Base-by-base conservation (phyloP, 805 yeast species). In the Metschnikowia lochheadii region DNA sequence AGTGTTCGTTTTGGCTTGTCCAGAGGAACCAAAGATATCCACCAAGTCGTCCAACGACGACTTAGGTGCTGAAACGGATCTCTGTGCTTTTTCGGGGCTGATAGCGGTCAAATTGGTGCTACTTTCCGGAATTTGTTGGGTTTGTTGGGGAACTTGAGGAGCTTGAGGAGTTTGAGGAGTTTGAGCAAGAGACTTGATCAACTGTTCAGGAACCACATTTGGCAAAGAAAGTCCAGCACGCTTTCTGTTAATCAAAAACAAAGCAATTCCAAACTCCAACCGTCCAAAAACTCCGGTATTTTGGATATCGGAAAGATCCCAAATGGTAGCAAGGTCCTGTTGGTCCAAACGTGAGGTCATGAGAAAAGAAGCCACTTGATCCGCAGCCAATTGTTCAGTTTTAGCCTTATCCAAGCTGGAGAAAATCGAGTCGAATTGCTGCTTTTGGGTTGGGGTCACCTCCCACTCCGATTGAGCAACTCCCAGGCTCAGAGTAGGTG, bases 251-350 rank as follows among this genome's bases (percentile, higher is more conserved):
- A 94, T 94, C 57, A 94, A 78, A 64, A 85, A 92, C 89, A 94
- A 85, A 15, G 98, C 97, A 63, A 94, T 85, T 2, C 95, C 84
- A 66, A 94, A 94, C 66, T 94, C 99, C 56, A 81, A 76, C 60
- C 79, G 82, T 44, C 88, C 78, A 63, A 94, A 89, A 39, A 78
- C 78, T 23, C 97, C 97, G 40, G 87, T 82, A 66, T 89, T 89
- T 57, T 88, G 86, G 54, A 89, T 78, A 65, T 94, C 97, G 8
- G 98, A 82, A 58, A 94, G 76, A 68, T 94, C 99, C 99, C 99
- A 94, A 40, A 92, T 83, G 21, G 82, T 72, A 1, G 98, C 99
- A 55, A 94, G 77, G 18, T 82, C 83, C 46, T 88, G 91, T 61
- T 91, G 96, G 46, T 84, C 79, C 52, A 94, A 79, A 54, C 88